These are phyloP conservation scores for Arthrobotrys iridis DNA, from an alignment of 2,329 filamentous ascomycete genomes.

Conservation along the genomic window DNA sequence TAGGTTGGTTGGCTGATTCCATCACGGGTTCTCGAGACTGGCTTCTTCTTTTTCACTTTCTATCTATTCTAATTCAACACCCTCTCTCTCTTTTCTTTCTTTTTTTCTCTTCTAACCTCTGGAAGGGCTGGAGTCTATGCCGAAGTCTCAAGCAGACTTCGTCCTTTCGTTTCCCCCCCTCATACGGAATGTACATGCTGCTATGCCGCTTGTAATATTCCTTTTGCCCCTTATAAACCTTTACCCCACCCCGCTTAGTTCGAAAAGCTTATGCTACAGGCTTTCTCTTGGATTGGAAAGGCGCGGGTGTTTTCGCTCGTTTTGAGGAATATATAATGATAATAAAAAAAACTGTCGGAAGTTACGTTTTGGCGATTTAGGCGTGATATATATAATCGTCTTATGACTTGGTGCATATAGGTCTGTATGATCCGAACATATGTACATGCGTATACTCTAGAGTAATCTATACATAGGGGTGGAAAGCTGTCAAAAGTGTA, in stretches of 20 bases:
- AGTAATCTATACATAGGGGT: no score
- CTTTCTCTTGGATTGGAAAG: conserved; percentile 14
- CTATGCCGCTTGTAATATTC: neutral
- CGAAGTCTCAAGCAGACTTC: conserved; percentile 30
- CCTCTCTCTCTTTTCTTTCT: neutral
- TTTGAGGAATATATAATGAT: conserved; percentile 37
- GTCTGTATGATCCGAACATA: no score
- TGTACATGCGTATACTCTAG: no score
- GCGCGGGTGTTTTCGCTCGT: conserved; percentile 33
- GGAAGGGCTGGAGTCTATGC: conserved; percentile 26
- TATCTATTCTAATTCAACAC: neutral
- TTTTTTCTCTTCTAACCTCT: conserved; percentile 9
- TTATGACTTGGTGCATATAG: no score
- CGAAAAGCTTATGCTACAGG: conserved; percentile 11
- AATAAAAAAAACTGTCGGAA: neutral
- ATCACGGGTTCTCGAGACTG: neutral
- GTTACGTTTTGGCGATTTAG: neutral
- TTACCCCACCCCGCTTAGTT: conserved; percentile 2
- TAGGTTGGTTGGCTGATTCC: conserved; percentile 13
- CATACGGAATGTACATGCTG: neutral
- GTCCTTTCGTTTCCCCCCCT: conserved; percentile 21
- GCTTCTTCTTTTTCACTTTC: neutral
- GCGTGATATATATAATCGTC: neutral
- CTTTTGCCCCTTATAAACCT: neutral
- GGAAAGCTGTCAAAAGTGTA: no score